phyloP scores from a whole-genome alignment of 2,329 filamentous ascomycete genomes.

The Phaeoacremonium minimum region DNA sequence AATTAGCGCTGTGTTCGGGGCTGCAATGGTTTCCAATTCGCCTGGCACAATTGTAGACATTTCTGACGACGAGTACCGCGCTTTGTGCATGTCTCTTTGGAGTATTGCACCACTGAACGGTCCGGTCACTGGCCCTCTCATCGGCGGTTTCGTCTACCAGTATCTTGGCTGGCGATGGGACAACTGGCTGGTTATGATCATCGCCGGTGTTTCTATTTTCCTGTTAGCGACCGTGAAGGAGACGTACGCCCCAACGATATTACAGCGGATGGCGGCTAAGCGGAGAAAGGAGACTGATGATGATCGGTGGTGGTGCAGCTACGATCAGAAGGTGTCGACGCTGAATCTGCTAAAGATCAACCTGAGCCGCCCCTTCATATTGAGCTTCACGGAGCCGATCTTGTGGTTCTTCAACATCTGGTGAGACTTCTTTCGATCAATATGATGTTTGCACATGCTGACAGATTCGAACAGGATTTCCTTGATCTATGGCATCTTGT shows the following conservation, averaged over 20 bases:
- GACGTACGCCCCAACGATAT: constrained; percentile 70
- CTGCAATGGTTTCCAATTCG: constrained; percentile 78
- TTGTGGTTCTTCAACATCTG: constrained; percentile 64
- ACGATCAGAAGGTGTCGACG: constrained; percentile 68
- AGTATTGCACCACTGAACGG: constrained; percentile 82
- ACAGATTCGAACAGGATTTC: constrained; percentile 54
- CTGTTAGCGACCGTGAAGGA: constrained; percentile 62
- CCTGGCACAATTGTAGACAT: constrained; percentile 83
- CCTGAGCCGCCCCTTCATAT: constrained; percentile 70
- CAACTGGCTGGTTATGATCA: constrained; percentile 75
- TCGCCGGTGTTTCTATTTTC: constrained; percentile 57
- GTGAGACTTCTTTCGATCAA: constrained; percentile 32
- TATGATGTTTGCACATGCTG: neutral
- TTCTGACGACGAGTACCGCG: constrained; percentile 73
- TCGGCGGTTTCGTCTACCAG: constrained; percentile 77
- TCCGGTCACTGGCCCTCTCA: constrained; percentile 52
- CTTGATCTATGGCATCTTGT: constrained; percentile 76
- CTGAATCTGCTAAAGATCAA: constrained; percentile 67
- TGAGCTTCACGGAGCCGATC: constrained; percentile 80
- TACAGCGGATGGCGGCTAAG: constrained; percentile 61
- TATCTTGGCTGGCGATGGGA: constrained; percentile 86
- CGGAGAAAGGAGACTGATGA: constrained; percentile 67
- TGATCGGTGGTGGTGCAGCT: constrained; percentile 71
- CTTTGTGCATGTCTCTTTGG: constrained; percentile 81
- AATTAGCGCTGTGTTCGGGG: constrained; percentile 25